phyloP scores from a whole-genome alignment of 75 land plant species.

The Picea glauca region DNA sequence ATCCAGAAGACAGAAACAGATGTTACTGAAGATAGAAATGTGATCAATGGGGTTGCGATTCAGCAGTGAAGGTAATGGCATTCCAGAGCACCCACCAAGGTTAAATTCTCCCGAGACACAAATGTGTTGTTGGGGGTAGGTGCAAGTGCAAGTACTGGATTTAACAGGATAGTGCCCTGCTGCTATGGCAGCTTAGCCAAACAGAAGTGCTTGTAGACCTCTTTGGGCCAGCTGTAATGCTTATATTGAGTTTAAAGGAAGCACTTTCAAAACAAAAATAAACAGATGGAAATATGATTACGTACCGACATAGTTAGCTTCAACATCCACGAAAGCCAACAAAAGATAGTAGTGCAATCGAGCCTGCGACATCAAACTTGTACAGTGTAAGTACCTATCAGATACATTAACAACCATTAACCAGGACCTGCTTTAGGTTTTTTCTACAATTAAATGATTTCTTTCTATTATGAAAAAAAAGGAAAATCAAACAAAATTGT shows the following conservation, averaged over 20 bases:
- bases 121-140: no score
- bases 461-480: background rate
- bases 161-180: no score
- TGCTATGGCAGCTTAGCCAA: no score
- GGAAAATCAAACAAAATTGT: background rate
- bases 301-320: slow-evolving; percentile 82
- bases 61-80: no score
- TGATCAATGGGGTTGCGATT: no score
- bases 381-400: slow-evolving; percentile 6
- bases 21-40: background rate
- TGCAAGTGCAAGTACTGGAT: no score
- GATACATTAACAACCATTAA: background rate
- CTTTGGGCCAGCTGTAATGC: no score
- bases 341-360: slow-evolving; percentile 75
- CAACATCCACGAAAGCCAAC: slow-evolving; percentile 81
- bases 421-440: background rate
- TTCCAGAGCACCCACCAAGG: background rate
- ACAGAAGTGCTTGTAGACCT: no score
- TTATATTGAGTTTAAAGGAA: no score
- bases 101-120: background rate
- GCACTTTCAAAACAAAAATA: no score
- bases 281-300: background rate
- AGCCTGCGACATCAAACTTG: slow-evolving; percentile 39
- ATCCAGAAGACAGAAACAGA: background rate
- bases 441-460: background rate